phyloP scores from a whole-genome alignment of 1,139 yeast species.

The Maudiozyma humilis region DNA sequence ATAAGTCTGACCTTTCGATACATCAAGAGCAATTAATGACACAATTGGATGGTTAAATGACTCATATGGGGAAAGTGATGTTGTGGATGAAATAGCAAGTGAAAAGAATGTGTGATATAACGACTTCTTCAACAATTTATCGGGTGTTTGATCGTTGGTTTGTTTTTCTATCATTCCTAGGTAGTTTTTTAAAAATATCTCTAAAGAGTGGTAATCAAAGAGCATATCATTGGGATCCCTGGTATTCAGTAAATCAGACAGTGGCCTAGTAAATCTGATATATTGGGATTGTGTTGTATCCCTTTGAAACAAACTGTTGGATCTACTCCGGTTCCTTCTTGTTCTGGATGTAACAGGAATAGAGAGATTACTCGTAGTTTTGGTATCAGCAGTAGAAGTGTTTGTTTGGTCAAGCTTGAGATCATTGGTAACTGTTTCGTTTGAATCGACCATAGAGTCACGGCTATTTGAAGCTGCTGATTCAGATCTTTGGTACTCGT shows the following conservation, averaged over 20 bases:
- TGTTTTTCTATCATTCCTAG: constrained; percentile 31
- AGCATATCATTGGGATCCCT: constrained; percentile 24
- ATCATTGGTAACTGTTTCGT: not conserved
- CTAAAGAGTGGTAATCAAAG: constrained; percentile 31
- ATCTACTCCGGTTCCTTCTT: constrained; percentile 19
- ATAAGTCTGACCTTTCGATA: constrained; percentile 30
- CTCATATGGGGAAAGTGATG: constrained; percentile 69
- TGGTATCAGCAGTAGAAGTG: not conserved
- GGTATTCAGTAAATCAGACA: constrained; percentile 32
- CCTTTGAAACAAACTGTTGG: constrained; percentile 28
- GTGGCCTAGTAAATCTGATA: constrained; percentile 43
- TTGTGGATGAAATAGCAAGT: constrained; percentile 49
- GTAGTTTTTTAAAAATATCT: constrained; percentile 30
- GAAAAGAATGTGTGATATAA: constrained; percentile 56
- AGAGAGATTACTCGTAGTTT: constrained; percentile 1
- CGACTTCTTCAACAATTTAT: constrained; percentile 33
- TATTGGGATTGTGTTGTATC: constrained; percentile 30
- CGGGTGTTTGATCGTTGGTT: constrained; percentile 18
- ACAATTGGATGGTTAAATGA: constrained; percentile 85
- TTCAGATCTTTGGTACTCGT: constrained; percentile 11
- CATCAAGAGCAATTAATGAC: constrained; percentile 55
- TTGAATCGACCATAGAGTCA: not conserved
- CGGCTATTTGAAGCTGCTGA: not conserved
- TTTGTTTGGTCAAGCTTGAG: not conserved
- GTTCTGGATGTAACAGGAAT: not conserved